These are phyloP conservation scores for Alternaria ethzedia DNA, from an alignment of 2,329 filamentous ascomycete genomes.

Conservation along the genomic window DNA sequence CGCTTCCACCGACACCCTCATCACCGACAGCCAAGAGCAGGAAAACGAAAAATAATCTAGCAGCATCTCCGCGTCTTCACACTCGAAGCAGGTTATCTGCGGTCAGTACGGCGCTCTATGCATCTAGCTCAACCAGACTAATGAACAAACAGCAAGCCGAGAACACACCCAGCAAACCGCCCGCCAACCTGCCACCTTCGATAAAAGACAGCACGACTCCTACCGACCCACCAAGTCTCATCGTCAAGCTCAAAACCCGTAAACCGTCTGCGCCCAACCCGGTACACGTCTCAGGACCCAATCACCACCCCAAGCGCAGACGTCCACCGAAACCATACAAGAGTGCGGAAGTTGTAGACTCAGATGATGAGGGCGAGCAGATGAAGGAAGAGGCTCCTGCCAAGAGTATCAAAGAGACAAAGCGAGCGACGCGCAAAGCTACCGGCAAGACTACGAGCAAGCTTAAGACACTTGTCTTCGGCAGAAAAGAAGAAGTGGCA, in stretches of 20 bases:
- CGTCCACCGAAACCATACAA: not conserved
- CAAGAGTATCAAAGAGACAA: not conserved
- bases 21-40: not conserved
- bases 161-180: not conserved
- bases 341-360: not conserved
- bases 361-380: not conserved
- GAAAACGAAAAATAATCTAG: not conserved
- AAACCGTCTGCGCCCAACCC: not conserved
- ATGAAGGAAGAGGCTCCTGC: not conserved
- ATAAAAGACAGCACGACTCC: too few relatives aligned
- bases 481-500: not conserved
- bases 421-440: not conserved
- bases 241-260: not conserved
- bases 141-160: not conserved
- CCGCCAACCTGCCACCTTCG: too few relatives aligned
- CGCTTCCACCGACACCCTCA: not conserved
- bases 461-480: not conserved
- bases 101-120: not conserved
- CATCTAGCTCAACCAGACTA: not conserved
- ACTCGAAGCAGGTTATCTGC: not conserved
- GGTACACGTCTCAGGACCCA: not conserved
- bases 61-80: not conserved
- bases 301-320: not conserved
- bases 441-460: not conserved
- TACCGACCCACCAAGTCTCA: not conserved